Percentiles rank a stretch among this genome's conserved stretches.
Conservation (phyloP, 2,329 filamentous ascomycete species). For the Thelonectria blattea region DNA sequence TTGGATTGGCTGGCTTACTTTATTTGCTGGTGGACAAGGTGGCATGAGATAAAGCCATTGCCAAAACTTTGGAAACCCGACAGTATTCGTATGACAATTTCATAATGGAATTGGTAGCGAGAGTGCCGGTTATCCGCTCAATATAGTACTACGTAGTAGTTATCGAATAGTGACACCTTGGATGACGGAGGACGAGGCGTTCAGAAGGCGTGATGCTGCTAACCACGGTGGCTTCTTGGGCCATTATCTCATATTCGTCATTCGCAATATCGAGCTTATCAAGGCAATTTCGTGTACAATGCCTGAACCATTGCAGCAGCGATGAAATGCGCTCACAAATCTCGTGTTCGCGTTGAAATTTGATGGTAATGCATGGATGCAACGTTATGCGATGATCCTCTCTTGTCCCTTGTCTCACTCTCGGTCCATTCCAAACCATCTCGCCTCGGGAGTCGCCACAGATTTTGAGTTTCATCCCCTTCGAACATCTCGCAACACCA, state of each 20-base stretch:
- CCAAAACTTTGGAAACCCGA: no score
- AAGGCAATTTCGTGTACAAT: neutral
- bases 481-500: neutral
- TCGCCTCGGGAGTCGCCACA: neutral
- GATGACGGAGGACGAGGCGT: no score
- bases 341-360: neutral
- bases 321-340: neutral
- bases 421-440: slow-evolving; percentile 4
- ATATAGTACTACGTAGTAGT: no score
- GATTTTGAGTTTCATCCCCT: neutral
- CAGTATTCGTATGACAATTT: no score
- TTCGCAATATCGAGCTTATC: neutral
- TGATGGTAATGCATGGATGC: neutral
- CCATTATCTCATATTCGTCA: neutral
- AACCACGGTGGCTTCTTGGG: no score
- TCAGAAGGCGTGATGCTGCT: no score
- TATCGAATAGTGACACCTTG: no score
- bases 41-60: no score
- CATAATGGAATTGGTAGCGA: no score
- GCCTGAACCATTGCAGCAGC: neutral
- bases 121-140: no score
- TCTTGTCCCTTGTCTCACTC: slow-evolving; percentile 6
- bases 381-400: neutral
- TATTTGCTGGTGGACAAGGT: no score
- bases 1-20: no score